A percentile compares a stretch with the other conserved stretches of the same genome.
phyloP scores from a whole-genome alignment of 208 protist species.

The Trypanosoma mega region DNA sequence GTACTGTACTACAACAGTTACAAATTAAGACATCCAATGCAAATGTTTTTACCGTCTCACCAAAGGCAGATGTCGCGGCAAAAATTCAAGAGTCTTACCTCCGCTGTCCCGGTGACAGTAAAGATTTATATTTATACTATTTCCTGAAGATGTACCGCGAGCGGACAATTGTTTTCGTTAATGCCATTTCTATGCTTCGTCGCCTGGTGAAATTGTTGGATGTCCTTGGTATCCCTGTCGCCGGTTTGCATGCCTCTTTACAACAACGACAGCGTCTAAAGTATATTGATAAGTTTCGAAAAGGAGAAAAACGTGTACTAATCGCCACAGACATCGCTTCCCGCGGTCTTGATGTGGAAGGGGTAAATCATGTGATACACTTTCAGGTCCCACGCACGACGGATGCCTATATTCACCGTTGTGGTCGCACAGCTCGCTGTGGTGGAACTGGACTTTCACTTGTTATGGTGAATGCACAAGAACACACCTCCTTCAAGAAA shows the following conservation, averaged over 20 bases:
- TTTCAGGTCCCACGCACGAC: conserved; percentile 95
- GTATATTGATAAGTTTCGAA: conserved; percentile 94
- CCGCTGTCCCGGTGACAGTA: conserved; percentile 92
- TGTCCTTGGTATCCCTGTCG: conserved; percentile 81
- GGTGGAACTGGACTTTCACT: conserved; percentile 79
- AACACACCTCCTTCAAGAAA: conserved; percentile 87
- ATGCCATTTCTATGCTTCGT: conserved; percentile 93
- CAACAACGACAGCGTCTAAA: conserved; percentile 97
- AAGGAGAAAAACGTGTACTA: conserved; percentile 67
- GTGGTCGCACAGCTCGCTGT: conserved; percentile 95
- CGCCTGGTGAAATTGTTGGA: conserved; percentile 92
- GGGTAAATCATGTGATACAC: conserved; percentile 96
- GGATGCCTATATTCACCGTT: conserved; percentile 97
- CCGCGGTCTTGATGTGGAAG: conserved; percentile 95
- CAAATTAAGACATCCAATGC: conserved; percentile 70
- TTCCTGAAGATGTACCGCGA: conserved; percentile 87
- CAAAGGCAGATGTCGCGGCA: conserved; percentile 58
- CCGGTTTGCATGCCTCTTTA: conserved; percentile 95
- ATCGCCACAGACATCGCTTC: conserved; percentile 94
- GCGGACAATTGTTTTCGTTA: conserved; percentile 93
- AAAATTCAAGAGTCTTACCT: conserved; percentile 92
- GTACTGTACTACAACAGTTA: conserved; percentile 61
- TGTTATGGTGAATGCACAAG: conserved; percentile 82
- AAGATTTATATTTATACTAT: conserved; percentile 95
- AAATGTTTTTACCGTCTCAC: conserved; percentile 85